Percentiles rank a stretch among this genome's conserved stretches.
These are phyloP conservation scores for Astrocystis sublimbata DNA, from an alignment of 495 filamentous ascomycete species.

Conservation along the genomic window DNA sequence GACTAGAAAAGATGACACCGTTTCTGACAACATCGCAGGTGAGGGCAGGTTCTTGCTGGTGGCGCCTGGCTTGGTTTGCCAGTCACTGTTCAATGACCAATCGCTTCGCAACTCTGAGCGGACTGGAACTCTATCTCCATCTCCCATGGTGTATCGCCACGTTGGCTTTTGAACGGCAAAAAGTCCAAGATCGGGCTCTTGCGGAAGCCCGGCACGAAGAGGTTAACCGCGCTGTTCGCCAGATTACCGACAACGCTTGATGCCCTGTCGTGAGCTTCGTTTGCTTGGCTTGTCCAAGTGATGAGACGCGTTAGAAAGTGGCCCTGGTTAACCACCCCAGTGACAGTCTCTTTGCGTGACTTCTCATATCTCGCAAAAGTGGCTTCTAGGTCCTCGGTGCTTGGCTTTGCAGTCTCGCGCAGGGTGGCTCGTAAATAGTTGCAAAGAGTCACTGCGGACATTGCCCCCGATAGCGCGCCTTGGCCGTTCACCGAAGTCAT, in stretches of 20 bases:
- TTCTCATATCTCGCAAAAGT: conserved; percentile 18
- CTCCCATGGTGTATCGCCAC: conserved; percentile 12
- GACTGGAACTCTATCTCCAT: neutral
- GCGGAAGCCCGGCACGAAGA: neutral
- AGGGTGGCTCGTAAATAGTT: conserved; percentile 35
- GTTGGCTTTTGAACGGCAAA: conserved; percentile 15
- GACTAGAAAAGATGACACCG: too few species aligned
- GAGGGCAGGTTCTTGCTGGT: too few species aligned
- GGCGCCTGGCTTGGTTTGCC: too few species aligned
- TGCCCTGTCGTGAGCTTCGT: conserved; percentile 14
- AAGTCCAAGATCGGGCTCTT: conserved; percentile 17
- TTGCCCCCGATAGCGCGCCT: conserved; percentile 33
- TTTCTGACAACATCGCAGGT: too few species aligned
- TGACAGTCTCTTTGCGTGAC: neutral
- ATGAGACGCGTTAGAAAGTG: conserved; percentile 6
- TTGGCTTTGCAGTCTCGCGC: neutral
- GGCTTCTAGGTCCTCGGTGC: conserved; percentile 12
- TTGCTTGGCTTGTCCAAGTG: conserved; percentile 12
- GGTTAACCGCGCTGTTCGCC: neutral
- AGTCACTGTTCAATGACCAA: neutral
- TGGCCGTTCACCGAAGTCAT: conserved; percentile 38
- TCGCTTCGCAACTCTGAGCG: neutral
- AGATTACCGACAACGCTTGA: neutral
- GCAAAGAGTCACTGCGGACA: conserved; percentile 38
- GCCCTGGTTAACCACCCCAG: neutral